Evolutionary conservation across 768 basidiomycete species (phyloP).

Genomic region (Podaxis sp.): DNA sequence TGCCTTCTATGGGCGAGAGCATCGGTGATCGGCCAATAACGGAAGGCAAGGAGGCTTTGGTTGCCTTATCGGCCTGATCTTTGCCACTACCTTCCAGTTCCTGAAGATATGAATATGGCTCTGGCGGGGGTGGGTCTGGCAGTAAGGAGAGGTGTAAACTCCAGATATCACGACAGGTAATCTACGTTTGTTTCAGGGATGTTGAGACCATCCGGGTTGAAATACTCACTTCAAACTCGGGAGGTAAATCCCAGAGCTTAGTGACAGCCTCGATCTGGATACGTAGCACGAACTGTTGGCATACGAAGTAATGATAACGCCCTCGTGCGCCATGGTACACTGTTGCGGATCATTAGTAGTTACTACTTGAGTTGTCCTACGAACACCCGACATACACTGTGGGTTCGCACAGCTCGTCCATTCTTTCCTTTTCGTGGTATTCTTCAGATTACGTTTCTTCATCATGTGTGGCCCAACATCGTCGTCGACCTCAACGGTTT

Average conservation of each 20-base stretch:
- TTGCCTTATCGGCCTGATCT: neutral
- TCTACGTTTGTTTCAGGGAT: slow-evolving; percentile 30
- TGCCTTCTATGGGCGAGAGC: neutral
- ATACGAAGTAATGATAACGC: slow-evolving; percentile 78
- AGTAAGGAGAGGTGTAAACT: slow-evolving; percentile 63
- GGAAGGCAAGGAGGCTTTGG: neutral
- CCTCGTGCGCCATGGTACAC: slow-evolving; percentile 84
- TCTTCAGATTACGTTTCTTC: slow-evolving; percentile 64
- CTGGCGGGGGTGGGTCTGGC: slow-evolving; percentile 54
- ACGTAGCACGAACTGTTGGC: slow-evolving; percentile 76
- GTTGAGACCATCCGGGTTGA: neutral
- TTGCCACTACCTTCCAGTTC: slow-evolving; percentile 18
- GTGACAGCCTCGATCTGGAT: slow-evolving; percentile 66
- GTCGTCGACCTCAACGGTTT: slow-evolving; percentile 61
- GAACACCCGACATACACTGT: slow-evolving; percentile 35
- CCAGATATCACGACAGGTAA: slow-evolving; percentile 80
- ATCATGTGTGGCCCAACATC: slow-evolving; percentile 58
- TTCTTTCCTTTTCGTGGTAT: slow-evolving; percentile 46
- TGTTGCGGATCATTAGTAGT: slow-evolving; percentile 22
- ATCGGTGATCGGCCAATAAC: neutral
- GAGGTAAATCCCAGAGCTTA: slow-evolving; percentile 64
- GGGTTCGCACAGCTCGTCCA: slow-evolving; percentile 51
- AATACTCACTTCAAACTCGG: slow-evolving; percentile 66
- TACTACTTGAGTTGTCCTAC: neutral
- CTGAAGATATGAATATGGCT: slow-evolving; percentile 49